Percentiles rank a stretch among this genome's conserved stretches.
These are phyloP conservation scores for Dictyostelium purpureum DNA, from an alignment of 78 protist genomes.

Conservation along the genomic window DNA sequence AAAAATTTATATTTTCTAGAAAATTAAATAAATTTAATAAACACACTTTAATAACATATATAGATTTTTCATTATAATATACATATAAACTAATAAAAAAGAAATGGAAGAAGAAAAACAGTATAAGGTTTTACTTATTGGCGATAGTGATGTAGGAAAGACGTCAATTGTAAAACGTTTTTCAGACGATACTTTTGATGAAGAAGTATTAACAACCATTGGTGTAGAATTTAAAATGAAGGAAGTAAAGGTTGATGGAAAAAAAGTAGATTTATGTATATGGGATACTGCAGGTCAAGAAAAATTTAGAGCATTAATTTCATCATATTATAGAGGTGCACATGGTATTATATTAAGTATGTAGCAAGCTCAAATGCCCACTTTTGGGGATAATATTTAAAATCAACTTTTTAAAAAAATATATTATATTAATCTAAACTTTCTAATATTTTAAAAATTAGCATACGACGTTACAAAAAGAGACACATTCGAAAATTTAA, in stretches of 20 bases:
- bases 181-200: conserved; percentile 87
- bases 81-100: background rate
- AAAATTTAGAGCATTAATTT: conserved; percentile 86
- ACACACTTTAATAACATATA: background rate
- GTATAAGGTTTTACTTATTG: conserved; percentile 70
- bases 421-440: background rate
- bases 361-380: no score
- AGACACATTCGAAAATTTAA: conserved; percentile 81
- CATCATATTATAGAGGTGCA: conserved; percentile 90
- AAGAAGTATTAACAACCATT: conserved; percentile 87
- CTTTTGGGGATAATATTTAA: background rate
- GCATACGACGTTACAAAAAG: conserved; percentile 89
- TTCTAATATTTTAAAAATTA: background rate
- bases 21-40: background rate
- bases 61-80: background rate
- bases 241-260: conserved; percentile 68
- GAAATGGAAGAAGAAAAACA: conserved; percentile 46
- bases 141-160: conserved; percentile 90
- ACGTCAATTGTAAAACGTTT: conserved; percentile 88
- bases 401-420: background rate
- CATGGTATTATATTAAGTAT: conserved; percentile 86
- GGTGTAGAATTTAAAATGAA: conserved; percentile 94
- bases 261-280: conserved; percentile 85
- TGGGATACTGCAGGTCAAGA: conserved; percentile 96
- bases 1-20: background rate